phyloP scores from a whole-genome alignment of 2,329 filamentous ascomycete genomes.

The Pseudopyrenochaeta lycopersici region DNA sequence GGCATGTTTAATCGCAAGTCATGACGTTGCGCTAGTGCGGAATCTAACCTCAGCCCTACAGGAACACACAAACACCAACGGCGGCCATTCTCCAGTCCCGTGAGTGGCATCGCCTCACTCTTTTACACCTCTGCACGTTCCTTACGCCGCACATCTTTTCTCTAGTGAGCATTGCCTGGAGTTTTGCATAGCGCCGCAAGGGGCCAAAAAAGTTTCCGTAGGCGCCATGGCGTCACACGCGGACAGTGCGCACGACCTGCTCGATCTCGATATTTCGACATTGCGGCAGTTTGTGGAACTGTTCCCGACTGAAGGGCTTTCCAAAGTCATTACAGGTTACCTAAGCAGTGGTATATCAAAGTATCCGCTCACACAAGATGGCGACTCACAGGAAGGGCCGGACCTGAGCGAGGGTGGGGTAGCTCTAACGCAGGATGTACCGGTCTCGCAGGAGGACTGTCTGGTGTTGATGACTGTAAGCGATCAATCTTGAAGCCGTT shows the following conservation, averaged over 20 bases:
- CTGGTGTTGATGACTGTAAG: slow-evolving; percentile 75
- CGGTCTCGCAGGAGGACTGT: slow-evolving; percentile 77
- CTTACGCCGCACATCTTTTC: background rate
- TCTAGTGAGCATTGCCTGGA: slow-evolving; percentile 1
- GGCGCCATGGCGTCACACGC: slow-evolving; percentile 44
- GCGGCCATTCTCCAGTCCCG: slow-evolving; percentile 16
- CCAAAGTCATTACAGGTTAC: slow-evolving; percentile 82
- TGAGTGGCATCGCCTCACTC: background rate
- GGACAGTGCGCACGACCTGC: slow-evolving; percentile 47
- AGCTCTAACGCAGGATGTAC: slow-evolving; percentile 58
- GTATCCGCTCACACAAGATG: slow-evolving; percentile 66
- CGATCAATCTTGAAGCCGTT: background rate
- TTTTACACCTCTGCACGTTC: background rate
- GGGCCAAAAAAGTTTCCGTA: slow-evolving; percentile 5
- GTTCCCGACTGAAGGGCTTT: slow-evolving; percentile 85
- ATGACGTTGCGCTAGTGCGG: slow-evolving; percentile 37
- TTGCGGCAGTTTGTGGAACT: slow-evolving; percentile 81
- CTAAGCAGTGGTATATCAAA: slow-evolving; percentile 85
- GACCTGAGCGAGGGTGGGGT: slow-evolving; percentile 58
- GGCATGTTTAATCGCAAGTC: slow-evolving; percentile 22
- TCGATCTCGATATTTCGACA: slow-evolving; percentile 80
- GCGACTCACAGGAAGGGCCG: slow-evolving; percentile 41
- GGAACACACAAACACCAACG: slow-evolving; percentile 32
- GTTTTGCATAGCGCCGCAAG: slow-evolving; percentile 6
- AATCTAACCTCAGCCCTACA: slow-evolving; percentile 37